Evolutionary conservation across 2,329 filamentous ascomycete species (phyloP).

Genomic region (Fusarium pseudocircinatum): DNA sequence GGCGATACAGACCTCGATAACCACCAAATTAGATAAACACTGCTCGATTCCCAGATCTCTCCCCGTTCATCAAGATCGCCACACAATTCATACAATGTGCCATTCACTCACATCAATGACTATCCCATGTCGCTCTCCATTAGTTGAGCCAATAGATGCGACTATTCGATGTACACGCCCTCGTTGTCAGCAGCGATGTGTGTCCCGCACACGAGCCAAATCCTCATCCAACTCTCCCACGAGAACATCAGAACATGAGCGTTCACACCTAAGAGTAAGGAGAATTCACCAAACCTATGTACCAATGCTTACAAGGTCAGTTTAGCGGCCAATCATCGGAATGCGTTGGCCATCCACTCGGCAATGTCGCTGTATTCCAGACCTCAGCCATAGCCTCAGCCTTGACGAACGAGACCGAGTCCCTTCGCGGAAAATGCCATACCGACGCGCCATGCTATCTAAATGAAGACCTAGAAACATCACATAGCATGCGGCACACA

Average conservation of each 20-base stretch:
- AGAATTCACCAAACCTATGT: rapidly evolving
- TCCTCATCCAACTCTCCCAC: rapidly evolving
- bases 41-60: neutral
- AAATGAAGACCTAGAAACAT: rapidly evolving
- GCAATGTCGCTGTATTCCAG: neutral
- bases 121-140: neutral
- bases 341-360: neutral
- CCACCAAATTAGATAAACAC: neutral
- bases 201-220: neutral
- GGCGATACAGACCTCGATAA: neutral
- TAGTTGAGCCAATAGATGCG: neutral
- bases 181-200: neutral
- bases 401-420: neutral
- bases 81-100: neutral
- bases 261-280: neutral
- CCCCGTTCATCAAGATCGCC: neutral
- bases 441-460: neutral
- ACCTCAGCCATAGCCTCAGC: neutral
- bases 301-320: neutral
- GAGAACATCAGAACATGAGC: neutral
- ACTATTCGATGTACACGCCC: neutral
- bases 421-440: neutral
- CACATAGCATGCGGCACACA: rapidly evolving
- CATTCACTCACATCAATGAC: neutral
- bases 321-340: neutral